Base-by-base conservation (phyloP, 163 green algal genomes). In the Coccomyxa subellipsoidea region DNA sequence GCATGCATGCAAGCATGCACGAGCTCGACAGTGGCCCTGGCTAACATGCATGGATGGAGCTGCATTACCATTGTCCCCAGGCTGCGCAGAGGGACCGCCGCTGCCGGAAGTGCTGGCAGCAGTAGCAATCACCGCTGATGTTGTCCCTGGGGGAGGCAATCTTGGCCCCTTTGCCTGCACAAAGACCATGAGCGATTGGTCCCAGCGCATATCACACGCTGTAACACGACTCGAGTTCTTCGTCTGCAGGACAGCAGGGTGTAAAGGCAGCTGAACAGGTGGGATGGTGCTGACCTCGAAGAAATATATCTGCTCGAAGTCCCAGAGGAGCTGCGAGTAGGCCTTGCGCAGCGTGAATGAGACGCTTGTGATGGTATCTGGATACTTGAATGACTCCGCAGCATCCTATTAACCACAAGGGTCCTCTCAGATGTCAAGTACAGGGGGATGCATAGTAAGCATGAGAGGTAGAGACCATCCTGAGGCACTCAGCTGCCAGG, bases 341-440 rank as follows among this genome's bases (percentile, higher is more conserved):
- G 78, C 72, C 72, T 83, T 81, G 15, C 82, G 80, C 70, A 86
- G 78, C 34, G 36, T 72, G 72, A 72, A 86, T 0, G 78, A 83
- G 36, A 83, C 82, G 31, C 66, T 75, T 15, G 82, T 86, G 78
- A 86, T 83, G 21, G 82, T 86, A 7, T 81, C 78, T 35, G 82
- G 71, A n/a, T 77, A 86, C n/a, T 81, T 38, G 54, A 86, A 86
- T 1, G 78, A 77, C 78, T 83, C 78, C 12, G 78, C 82, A 38
- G 78, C 82, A 34, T 86, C 82, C 80, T 82, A 54, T 59, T 2
- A 18, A 59, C 38, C 21, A 59, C 1, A 18, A 18, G 47, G 47
- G 3, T 59, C 15, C 15, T 18, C 47, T 59, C 47, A 59, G 47
- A 59, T n/a, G n/a, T n/a, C n/a, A n/a, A n/a, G n/a, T n/a, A n/a